Percentiles rank a stretch among this genome's conserved stretches.
phyloP scores from a whole-genome alignment of 73 alveolate species.

The Paramecium pentaurelia region DNA sequence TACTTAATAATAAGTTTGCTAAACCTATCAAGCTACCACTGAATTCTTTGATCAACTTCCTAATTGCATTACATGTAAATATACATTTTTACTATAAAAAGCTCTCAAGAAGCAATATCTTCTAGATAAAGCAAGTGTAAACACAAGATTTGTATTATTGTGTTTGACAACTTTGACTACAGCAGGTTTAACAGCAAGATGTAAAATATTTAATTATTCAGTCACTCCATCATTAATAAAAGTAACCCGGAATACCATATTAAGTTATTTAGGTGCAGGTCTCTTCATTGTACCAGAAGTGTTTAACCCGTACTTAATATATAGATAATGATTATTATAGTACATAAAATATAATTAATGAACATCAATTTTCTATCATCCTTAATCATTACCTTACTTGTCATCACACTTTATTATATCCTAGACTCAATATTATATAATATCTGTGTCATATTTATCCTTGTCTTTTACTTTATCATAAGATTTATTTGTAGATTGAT shows the following conservation, averaged over 20 bases:
- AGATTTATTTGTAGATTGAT: background rate
- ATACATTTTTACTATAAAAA: background rate
- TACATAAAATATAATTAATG: background rate
- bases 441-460: background rate
- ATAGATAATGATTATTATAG: background rate
- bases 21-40: background rate
- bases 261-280: background rate
- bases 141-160: background rate
- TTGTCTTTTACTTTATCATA: background rate
- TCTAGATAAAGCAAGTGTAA: background rate
- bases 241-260: background rate
- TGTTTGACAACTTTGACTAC: background rate
- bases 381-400: background rate
- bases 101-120: background rate
- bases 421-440: background rate
- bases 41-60: background rate
- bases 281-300: slow-evolving; percentile 38
- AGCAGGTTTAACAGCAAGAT: background rate
- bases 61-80: background rate
- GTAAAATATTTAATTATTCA: background rate
- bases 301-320: slow-evolving; percentile 32
- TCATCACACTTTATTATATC: background rate
- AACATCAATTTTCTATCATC: background rate
- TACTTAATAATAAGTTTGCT: background rate
- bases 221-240: slow-evolving; percentile 18